Evolutionary conservation across 495 filamentous ascomycete species (phyloP).

Genomic region (Haplographium delicatum): DNA sequence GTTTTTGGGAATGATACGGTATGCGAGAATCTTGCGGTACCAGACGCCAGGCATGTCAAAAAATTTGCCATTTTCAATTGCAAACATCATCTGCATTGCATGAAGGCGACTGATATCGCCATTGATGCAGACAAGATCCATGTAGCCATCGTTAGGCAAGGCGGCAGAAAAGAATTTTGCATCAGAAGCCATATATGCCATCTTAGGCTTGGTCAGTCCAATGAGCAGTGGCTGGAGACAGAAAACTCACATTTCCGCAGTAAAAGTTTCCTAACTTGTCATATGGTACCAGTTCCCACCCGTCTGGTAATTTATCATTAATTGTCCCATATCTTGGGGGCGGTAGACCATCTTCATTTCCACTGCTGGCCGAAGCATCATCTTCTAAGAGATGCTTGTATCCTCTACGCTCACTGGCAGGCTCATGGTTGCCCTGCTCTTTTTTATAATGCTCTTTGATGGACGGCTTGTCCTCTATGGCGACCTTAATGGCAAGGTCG

Average conservation of each 20-base stretch:
- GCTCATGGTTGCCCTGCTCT: conserved; percentile 35
- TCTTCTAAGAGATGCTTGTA: conserved; percentile 24
- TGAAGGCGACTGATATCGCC: conserved; percentile 63
- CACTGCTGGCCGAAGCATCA: conserved; percentile 25
- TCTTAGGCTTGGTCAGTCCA: conserved; percentile 35
- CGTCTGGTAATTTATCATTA: conserved; percentile 65
- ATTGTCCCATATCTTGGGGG: conserved; percentile 73
- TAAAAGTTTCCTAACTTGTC: conserved; percentile 89
- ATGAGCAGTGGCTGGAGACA: not conserved
- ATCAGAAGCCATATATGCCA: conserved; percentile 86
- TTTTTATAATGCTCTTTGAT: conserved; percentile 69
- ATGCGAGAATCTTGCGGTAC: conserved; percentile 77
- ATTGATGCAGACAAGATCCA: conserved; percentile 78
- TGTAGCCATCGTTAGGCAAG: conserved; percentile 74
- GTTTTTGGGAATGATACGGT: conserved; percentile 71
- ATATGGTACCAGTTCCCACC: conserved; percentile 66
- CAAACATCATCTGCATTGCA: conserved; percentile 60
- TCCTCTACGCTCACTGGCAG: conserved; percentile 24
- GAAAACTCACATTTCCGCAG: conserved; percentile 64
- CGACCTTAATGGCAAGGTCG: conserved; percentile 78
- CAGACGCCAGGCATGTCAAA: conserved; percentile 73
- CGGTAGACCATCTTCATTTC: conserved; percentile 53
- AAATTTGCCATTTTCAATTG: conserved; percentile 64
- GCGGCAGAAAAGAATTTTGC: conserved; percentile 85
- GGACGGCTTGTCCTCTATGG: conserved; percentile 65